Percentiles rank a stretch among this genome's conserved stretches.
phyloP scores from a whole-genome alignment of 1,139 yeast species.

The Sugiyamaella grinbergsii region DNA sequence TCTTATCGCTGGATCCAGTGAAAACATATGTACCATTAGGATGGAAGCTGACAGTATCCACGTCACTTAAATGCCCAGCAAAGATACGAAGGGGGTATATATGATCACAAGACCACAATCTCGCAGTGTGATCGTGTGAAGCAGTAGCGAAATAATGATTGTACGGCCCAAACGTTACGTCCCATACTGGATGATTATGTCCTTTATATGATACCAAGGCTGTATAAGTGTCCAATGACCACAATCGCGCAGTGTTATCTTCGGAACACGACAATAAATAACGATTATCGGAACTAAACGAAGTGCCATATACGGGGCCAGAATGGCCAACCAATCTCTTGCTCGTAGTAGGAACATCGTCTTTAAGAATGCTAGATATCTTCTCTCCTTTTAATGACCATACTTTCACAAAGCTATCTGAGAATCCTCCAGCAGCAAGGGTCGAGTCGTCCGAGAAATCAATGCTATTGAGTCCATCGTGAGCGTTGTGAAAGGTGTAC shows the following conservation, averaged over 20 bases:
- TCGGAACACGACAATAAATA: conserved; percentile 83
- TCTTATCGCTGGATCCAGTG: conserved; percentile 94
- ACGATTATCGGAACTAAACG: conserved; percentile 87
- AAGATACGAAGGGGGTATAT: conserved; percentile 92
- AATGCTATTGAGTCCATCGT: conserved; percentile 79
- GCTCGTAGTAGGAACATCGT: conserved; percentile 50
- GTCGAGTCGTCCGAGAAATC: conserved; percentile 87
- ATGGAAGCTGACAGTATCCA: conserved; percentile 92
- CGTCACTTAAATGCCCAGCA: conserved; percentile 97
- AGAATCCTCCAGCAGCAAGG: conserved; percentile 90
- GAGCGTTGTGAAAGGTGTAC: conserved; percentile 97
- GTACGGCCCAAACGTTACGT: conserved; percentile 87
- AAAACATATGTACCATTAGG: conserved; percentile 93
- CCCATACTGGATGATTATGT: conserved; percentile 97
- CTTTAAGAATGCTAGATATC: conserved; percentile 62
- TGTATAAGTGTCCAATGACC: conserved; percentile 92
- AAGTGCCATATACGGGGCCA: conserved; percentile 88
- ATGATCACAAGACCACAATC: conserved; percentile 98
- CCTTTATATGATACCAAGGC: conserved; percentile 94
- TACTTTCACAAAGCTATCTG: conserved; percentile 83
- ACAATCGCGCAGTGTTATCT: conserved; percentile 86
- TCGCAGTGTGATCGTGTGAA: conserved; percentile 95
- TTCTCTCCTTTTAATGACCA: conserved; percentile 95
- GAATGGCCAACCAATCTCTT: conserved; percentile 87
- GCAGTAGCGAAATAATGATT: conserved; percentile 98